A percentile compares a stretch with the other conserved stretches of the same genome.
Conservation (phyloP, 2,329 filamentous ascomycete genomes). For the Plenodomus lindquistii region DNA sequence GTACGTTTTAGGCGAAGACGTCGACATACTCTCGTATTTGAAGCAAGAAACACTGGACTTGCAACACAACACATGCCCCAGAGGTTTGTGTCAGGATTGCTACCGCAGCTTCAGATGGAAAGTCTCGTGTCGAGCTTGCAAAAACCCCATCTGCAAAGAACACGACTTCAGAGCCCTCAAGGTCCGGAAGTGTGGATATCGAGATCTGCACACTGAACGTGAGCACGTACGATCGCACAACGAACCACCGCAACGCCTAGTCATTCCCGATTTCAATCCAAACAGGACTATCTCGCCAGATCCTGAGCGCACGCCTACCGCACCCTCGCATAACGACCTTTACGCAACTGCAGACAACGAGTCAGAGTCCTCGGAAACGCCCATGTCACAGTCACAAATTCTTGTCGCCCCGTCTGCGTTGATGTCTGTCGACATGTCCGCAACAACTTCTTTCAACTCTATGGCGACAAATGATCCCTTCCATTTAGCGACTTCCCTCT, state of each 20-base stretch:
- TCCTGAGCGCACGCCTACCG: constrained; percentile 29
- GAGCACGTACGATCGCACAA: constrained; percentile 44
- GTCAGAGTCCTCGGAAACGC: constrained; percentile 30
- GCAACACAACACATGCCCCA: constrained; percentile 54
- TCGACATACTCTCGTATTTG: constrained; percentile 45
- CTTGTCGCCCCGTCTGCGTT: constrained; percentile 27
- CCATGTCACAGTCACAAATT: constrained; percentile 43
- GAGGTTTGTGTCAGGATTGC: constrained; percentile 62
- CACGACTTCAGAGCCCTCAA: constrained; percentile 62
- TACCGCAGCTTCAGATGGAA: constrained; percentile 63
- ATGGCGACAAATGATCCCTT: constrained; percentile 31
- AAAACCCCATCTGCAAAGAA: constrained; percentile 61
- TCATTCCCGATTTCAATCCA: constrained; percentile 45
- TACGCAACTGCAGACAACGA: constrained; percentile 29
- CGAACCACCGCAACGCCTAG: constrained; percentile 34
- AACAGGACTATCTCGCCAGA: constrained; percentile 27
- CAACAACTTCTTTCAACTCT: constrained; percentile 31
- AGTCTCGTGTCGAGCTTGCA: constrained; percentile 61
- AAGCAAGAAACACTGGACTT: constrained; percentile 49
- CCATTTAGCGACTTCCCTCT: constrained; percentile 22
- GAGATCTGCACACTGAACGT: constrained; percentile 57
- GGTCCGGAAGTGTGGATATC: constrained; percentile 61
- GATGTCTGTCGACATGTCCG: constrained; percentile 34
- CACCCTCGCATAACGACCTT: constrained; percentile 25
- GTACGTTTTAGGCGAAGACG: constrained; percentile 46